These are phyloP conservation scores for Suillus hirtellus DNA, from an alignment of 768 basidiomycete species.

Conservation along the genomic window DNA sequence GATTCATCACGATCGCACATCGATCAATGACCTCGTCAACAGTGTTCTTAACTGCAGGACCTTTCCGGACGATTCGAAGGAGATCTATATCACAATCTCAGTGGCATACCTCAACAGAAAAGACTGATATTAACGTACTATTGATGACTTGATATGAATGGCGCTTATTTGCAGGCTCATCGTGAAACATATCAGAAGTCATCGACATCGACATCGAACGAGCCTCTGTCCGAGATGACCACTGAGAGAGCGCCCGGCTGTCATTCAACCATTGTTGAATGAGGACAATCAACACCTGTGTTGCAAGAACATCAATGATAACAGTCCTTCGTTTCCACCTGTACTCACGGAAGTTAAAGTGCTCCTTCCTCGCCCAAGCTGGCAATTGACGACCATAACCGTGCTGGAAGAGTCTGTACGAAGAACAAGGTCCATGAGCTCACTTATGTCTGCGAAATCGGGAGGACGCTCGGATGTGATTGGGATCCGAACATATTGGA, in stretches of 20 bases:
- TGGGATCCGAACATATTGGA: slow-evolving; percentile 84
- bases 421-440: slow-evolving; percentile 78
- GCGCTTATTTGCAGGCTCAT: slow-evolving; percentile 37
- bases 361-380: slow-evolving; percentile 90
- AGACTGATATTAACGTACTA: slow-evolving; percentile 48
- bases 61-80: slow-evolving; percentile 83
- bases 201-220: slow-evolving; percentile 50
- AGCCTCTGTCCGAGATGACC: slow-evolving; percentile 25
- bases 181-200: slow-evolving; percentile 25
- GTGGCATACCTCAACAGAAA: not conserved
- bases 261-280: slow-evolving; percentile 80
- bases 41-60: slow-evolving; percentile 78
- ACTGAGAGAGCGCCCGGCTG: slow-evolving; percentile 31
- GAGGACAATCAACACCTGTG: slow-evolving; percentile 75
- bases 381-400: slow-evolving; percentile 92
- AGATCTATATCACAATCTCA: slow-evolving; percentile 50
- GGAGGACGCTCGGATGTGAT: slow-evolving; percentile 88
- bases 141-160: slow-evolving; percentile 89
- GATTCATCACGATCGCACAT: slow-evolving; percentile 79
- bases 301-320: slow-evolving; percentile 1
- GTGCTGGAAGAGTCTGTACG: slow-evolving; percentile 65
- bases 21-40: slow-evolving; percentile 90
- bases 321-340: not conserved
- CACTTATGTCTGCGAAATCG: slow-evolving; percentile 71
- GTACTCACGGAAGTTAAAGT: slow-evolving; percentile 79